Evolutionary conservation across 2,329 filamentous ascomycete genomes (phyloP).

Genomic region (Fusarium anguioides): DNA sequence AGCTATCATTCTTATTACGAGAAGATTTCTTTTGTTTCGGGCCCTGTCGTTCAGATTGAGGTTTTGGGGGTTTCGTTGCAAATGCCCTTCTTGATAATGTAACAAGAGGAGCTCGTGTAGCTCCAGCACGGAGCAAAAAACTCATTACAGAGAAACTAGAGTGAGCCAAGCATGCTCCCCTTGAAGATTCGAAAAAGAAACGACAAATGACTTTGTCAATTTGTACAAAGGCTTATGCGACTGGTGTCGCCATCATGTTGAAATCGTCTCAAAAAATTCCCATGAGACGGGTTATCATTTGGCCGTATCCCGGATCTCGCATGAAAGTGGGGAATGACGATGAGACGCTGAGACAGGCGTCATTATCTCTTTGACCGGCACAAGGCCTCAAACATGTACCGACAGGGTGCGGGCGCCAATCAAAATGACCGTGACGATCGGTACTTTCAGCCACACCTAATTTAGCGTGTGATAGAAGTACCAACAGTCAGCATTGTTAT

Average conservation of each 20-base stretch:
- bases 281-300: slow-evolving; percentile 37
- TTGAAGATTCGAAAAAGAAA: not conserved
- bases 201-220: slow-evolving; percentile 6
- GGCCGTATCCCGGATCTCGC: slow-evolving; percentile 18
- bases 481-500: too few relatives aligned
- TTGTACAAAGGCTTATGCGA: slow-evolving; percentile 2
- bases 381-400: too few relatives aligned
- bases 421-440: too few relatives aligned
- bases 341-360: slow-evolving; percentile 31
- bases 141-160: slow-evolving; percentile 45
- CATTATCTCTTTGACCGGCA: too few relatives aligned
- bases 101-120: slow-evolving; percentile 38
- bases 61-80: slow-evolving; percentile 43
- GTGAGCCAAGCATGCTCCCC: slow-evolving; percentile 33
- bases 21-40: too few relatives aligned
- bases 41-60: slow-evolving; percentile 11
- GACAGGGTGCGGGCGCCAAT: too few relatives aligned
- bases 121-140: slow-evolving; percentile 43
- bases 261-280: slow-evolving; percentile 39
- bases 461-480: too few relatives aligned
- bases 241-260: slow-evolving; percentile 30
- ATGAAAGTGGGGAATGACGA: slow-evolving; percentile 42
- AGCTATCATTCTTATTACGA: not conserved
- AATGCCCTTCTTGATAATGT: slow-evolving; percentile 37
- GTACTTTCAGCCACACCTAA: too few relatives aligned